Evolutionary conservation across 2,329 filamentous ascomycete species (phyloP).

Genomic region (Immersiporthe knoxdaviesiana): DNA sequence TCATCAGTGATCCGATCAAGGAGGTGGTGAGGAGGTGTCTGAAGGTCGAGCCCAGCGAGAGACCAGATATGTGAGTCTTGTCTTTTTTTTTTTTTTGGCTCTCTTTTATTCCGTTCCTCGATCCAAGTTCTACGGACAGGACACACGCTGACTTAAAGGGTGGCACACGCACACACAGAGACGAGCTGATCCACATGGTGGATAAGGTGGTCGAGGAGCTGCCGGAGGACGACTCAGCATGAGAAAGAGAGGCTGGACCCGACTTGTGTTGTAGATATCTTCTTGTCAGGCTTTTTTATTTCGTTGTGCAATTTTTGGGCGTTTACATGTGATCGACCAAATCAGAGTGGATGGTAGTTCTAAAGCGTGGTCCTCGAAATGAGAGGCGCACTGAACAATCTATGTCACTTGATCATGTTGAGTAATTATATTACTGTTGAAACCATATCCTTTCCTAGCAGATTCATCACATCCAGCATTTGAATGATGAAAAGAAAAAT

Average conservation of each 20-base stretch:
- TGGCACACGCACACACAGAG: constrained; percentile 36
- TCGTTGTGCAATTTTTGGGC: neutral
- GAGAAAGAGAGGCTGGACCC: constrained; percentile 2
- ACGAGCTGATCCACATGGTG: constrained; percentile 80
- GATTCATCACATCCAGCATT: too few species aligned
- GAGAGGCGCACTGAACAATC: neutral
- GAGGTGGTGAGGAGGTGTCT: constrained; percentile 87
- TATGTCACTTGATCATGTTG: neutral
- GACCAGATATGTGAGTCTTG: constrained; percentile 70
- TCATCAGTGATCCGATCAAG: constrained; percentile 80
- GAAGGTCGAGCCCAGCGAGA: constrained; percentile 81
- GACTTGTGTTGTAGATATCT: neutral
- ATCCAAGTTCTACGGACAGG: too few species aligned
- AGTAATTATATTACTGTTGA: too few species aligned
- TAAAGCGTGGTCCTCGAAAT: neutral
- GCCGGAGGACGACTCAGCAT: constrained; percentile 56
- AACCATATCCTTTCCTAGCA: too few species aligned
- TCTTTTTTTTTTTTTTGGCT: neutral
- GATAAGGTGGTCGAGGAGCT: constrained; percentile 70
- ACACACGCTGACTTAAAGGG: constrained; percentile 12
- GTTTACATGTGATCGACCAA: neutral
- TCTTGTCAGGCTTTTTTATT: neutral
- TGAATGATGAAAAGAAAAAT: neutral
- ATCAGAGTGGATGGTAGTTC: neutral
- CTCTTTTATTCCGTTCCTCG: neutral